Evolutionary conservation across 2,329 filamentous ascomycete genomes (phyloP), one percentile per base, ranked within the genome.

Genomic region (Intubia oerlemansii): DNA sequence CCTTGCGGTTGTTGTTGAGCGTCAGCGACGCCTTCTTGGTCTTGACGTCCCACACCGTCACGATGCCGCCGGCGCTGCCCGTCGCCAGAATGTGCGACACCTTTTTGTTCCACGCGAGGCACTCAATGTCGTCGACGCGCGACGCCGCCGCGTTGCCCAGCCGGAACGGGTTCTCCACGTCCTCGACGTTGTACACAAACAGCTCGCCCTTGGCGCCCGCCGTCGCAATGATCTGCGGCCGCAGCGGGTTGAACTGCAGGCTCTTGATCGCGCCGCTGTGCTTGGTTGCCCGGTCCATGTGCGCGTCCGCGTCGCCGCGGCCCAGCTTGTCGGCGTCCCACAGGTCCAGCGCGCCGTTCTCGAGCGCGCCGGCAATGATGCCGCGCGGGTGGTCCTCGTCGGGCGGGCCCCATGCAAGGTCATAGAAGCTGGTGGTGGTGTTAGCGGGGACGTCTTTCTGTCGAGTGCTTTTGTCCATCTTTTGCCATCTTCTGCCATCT

Each of bases 31-130:
- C 82, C 56, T 92, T 93, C 66, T 92, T 95, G 10, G 80, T 82
- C 59, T 92, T 93, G 38, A 95, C 64, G 53, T 98, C 88, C 88
- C 88, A 98, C 12, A 98, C 85, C 3, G 88, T 95, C 20, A 95
- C 84, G 44, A 95, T 91, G 5, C 88, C 88, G 28, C 82, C 84
- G 36, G 71, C 77, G 46, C 84, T 85, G 39, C 88, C 88, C 8
- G 85, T 95, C 12, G 85, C 88, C 40, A 98, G 57, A 47, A 98
- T 98, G 47, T 98, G 85, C 10, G 85, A 70, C 24, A 95, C 85
- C 56, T 91, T 95, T 46, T 82, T 84, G 54, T 98, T 98, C 90
- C 90, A 98, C 41, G 92, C 85, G 35, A 98, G 61, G 39, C 84
- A 91, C 44, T 95, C 88, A 38, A 95, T 79, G 42, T 98, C 88